Percentiles rank a stretch among this genome's conserved stretches.
Evolutionary conservation across 1,284 basidiomycete species (phyloP).

Genomic region (Tylopilus sp.): DNA sequence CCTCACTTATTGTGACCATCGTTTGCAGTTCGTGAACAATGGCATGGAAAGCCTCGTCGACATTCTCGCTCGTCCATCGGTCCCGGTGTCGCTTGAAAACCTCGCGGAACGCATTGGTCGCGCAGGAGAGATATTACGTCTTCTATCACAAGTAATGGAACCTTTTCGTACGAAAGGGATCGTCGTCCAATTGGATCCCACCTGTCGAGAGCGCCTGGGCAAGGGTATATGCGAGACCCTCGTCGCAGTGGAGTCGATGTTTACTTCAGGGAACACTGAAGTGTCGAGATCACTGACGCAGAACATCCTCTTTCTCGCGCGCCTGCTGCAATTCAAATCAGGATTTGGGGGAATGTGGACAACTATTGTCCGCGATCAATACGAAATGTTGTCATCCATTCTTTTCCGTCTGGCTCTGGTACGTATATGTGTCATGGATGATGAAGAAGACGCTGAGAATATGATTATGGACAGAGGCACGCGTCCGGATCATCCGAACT

Average conservation of each 20-base stretch:
- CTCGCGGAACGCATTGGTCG: constrained; percentile 44
- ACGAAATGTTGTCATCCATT: constrained; percentile 41
- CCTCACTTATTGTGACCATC: neutral
- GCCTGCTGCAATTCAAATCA: constrained; percentile 67
- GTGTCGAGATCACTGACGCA: constrained; percentile 24
- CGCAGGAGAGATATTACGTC: constrained; percentile 63
- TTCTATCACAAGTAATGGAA: constrained; percentile 62
- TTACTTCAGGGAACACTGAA: constrained; percentile 22
- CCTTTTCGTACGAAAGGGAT: constrained; percentile 48
- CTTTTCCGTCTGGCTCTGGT: constrained; percentile 58
- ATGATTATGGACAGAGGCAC: constrained; percentile 38
- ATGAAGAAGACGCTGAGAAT: constrained; percentile 9
- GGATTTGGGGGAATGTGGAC: constrained; percentile 62
- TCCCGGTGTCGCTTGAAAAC: constrained; percentile 28
- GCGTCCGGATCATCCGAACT: constrained; percentile 44
- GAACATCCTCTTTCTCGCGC: constrained; percentile 49
- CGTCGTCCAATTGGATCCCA: constrained; percentile 47
- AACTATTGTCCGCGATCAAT: constrained; percentile 43
- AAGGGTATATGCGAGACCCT: constrained; percentile 44
- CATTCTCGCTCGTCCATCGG: constrained; percentile 42
- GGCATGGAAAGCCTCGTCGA: constrained; percentile 63
- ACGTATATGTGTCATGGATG: constrained; percentile 28
- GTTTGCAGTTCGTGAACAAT: constrained; percentile 63
- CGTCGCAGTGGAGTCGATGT: constrained; percentile 38
- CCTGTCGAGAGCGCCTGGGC: constrained; percentile 55